Evolutionary conservation across 2,329 filamentous ascomycete genomes (phyloP).

Genomic region (Pseudogymnoascus sp.): DNA sequence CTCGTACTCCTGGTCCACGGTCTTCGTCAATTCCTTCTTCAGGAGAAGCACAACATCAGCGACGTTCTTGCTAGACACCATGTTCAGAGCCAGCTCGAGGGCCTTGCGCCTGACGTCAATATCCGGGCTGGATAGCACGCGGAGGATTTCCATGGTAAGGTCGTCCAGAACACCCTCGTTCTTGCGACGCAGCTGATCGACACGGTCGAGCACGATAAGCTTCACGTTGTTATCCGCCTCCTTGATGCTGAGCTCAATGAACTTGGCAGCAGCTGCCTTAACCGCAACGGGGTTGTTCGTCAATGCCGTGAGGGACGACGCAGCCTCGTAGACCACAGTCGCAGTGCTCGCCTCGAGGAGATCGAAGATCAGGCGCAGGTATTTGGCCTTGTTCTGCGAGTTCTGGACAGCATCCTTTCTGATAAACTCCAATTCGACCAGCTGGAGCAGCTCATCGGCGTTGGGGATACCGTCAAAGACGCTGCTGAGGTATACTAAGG

Average conservation of each 20-base stretch:
- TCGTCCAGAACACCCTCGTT: conserved; percentile 91
- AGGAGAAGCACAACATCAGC: conserved; percentile 93
- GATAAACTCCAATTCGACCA: conserved; percentile 95
- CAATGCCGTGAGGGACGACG: conserved; percentile 85
- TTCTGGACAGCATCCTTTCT: conserved; percentile 95
- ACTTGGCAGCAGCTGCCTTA: conserved; percentile 90
- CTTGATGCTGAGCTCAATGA: conserved; percentile 95
- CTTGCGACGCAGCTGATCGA: conserved; percentile 77
- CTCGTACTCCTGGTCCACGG: conserved; percentile 96
- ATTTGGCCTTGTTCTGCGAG: conserved; percentile 88
- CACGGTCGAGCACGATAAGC: conserved; percentile 91
- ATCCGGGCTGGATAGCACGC: conserved; percentile 89
- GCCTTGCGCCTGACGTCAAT: conserved; percentile 93
- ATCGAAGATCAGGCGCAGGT: conserved; percentile 92
- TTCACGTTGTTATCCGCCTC: conserved; percentile 99
- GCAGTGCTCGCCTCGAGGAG: conserved; percentile 86
- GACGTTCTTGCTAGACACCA: conserved; percentile 98
- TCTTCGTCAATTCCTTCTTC: conserved; percentile 97
- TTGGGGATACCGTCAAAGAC: conserved; percentile 93
- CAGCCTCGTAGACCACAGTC: conserved; percentile 95
- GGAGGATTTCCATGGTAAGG: conserved; percentile 91
- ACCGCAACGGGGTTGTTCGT: conserved; percentile 96
- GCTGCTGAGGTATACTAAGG: conserved; percentile 75
- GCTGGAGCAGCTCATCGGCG: conserved; percentile 84
- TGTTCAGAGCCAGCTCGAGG: conserved; percentile 81